A percentile compares a stretch with the other conserved stretches of the same genome.
Conservation (phyloP, 2,329 filamentous ascomycete species). For the Alternaria atra region DNA sequence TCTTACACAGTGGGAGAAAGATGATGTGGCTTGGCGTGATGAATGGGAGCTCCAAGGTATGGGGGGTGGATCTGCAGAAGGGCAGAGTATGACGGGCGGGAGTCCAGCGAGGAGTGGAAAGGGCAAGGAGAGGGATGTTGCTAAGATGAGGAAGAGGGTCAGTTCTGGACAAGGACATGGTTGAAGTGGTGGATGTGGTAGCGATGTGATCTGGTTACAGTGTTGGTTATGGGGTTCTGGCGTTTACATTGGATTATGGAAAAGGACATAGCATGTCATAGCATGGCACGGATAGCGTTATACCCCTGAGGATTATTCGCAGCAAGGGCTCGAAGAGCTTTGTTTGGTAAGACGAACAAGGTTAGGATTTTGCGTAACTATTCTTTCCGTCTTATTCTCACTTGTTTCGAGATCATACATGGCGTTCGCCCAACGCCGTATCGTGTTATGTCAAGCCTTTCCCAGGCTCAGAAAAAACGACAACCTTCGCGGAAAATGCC, state of each 20-base stretch:
- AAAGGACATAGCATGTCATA: neutral
- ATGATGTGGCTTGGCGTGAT: conserved; percentile 29
- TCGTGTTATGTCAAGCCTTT: conserved; percentile 1
- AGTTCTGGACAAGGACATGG: conserved; percentile 10
- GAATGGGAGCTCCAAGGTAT: conserved; percentile 24
- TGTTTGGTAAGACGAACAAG: neutral
- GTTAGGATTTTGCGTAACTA: conserved; percentile 2
- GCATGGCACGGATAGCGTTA: conserved; percentile 9
- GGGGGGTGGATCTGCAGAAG: conserved; percentile 19
- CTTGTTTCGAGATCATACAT: conserved; percentile 1
- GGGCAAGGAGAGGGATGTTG: conserved; percentile 26
- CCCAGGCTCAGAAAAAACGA: neutral
- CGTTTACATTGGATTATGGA: neutral
- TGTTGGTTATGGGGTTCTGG: neutral
- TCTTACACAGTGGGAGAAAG: neutral
- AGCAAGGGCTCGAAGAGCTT: rapidly evolving
- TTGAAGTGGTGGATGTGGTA: neutral
- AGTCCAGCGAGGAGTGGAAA: conserved; percentile 28
- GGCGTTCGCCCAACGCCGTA: neutral
- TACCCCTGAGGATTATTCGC: conserved; percentile 6
- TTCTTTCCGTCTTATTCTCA: conserved; percentile 3
- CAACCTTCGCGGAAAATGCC: neutral
- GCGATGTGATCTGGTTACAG: rapidly evolving
- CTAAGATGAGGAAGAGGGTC: conserved; percentile 23
- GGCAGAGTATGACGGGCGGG: neutral